These are phyloP conservation scores for Solanum habrochaites DNA, from an alignment of 257 asterid species.

Conservation along the genomic window DNA sequence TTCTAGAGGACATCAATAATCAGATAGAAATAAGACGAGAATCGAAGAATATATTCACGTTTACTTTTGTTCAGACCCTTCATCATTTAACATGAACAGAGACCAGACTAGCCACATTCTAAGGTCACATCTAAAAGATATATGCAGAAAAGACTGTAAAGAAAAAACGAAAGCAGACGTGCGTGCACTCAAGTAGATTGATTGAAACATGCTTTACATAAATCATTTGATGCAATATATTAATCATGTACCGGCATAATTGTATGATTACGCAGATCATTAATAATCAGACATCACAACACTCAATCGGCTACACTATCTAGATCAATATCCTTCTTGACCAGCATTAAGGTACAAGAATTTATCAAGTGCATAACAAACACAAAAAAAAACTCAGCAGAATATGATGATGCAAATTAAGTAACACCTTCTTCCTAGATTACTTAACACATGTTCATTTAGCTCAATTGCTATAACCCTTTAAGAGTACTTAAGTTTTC, in stretches of 20 bases:
- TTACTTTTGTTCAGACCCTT: not conserved
- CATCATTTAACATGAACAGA: not conserved
- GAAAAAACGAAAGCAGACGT: not conserved
- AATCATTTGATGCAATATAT: not conserved
- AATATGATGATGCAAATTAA: not conserved
- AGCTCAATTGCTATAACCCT: not conserved
- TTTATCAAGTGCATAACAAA: not conserved
- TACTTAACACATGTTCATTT: too few relatives aligned
- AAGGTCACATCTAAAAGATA: not conserved
- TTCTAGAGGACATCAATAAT: not conserved
- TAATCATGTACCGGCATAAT: not conserved
- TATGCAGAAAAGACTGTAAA: not conserved
- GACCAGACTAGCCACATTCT: not conserved
- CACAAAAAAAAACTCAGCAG: not conserved
- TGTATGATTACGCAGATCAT: not conserved
- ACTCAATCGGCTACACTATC: not conserved
- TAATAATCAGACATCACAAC: not conserved
- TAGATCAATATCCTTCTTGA: not conserved
- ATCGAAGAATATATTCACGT: not conserved
- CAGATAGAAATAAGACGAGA: not conserved
- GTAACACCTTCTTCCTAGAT: not conserved
- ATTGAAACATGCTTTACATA: not conserved
- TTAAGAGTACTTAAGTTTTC: not conserved
- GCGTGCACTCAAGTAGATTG: not conserved
- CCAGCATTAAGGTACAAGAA: not conserved